These are phyloP conservation scores for Fusarium pseudoanthophilum DNA, from an alignment of 2,329 filamentous ascomycete genomes.

Conservation along the genomic window DNA sequence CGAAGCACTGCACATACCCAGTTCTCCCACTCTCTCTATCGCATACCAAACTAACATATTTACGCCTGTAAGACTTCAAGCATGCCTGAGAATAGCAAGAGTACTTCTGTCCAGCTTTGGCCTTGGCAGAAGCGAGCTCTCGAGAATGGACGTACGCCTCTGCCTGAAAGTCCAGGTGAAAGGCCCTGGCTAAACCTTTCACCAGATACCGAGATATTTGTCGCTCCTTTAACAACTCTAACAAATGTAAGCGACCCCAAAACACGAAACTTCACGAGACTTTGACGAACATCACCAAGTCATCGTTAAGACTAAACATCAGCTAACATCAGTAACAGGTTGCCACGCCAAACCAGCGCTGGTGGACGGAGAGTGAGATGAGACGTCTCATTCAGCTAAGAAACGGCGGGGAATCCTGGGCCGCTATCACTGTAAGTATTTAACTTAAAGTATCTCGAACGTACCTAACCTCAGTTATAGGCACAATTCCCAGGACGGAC, in stretches of 20 bases:
- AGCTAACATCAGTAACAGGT: background rate
- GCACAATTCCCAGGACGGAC: constrained; percentile 1
- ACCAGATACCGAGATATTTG: too few relatives aligned
- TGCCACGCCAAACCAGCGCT: background rate
- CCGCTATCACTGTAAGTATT: background rate
- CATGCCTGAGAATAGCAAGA: background rate
- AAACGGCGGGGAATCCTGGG: background rate
- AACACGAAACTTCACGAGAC: too few relatives aligned
- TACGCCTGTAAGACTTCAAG: too few relatives aligned
- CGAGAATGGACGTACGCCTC: background rate
- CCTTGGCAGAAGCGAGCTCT: constrained; percentile 14
- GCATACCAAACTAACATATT: too few relatives aligned
- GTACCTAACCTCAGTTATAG: background rate
- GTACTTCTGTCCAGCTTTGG: background rate
- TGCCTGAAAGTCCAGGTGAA: constrained; percentile 3
- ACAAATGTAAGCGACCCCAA: too few relatives aligned
- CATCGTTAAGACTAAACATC: background rate
- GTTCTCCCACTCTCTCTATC: too few relatives aligned
- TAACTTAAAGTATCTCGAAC: accelerated
- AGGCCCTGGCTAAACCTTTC: background rate
- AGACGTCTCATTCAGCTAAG: background rate
- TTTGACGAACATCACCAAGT: background rate
- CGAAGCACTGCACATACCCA: accelerated
- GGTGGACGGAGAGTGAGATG: constrained; percentile 15
- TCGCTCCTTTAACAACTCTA: background rate